Evolutionary conservation across 805 yeast genomes (phyloP), one percentile per base, ranked within the genome.

Genomic region (Candida ascalaphidarum): DNA sequence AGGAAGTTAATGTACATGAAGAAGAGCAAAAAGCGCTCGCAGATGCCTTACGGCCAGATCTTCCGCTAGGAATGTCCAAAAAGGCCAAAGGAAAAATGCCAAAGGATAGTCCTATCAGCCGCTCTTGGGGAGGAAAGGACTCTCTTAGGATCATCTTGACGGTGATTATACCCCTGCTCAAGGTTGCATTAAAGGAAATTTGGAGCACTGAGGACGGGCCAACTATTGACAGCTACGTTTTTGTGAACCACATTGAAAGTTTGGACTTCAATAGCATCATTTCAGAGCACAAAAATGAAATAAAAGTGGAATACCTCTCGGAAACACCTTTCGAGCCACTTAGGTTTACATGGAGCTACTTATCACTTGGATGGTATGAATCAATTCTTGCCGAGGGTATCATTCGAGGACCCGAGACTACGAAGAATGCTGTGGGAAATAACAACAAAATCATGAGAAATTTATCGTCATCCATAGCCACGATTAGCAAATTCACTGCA

Each of bases 331-430:
- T 72, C 5, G 52, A 52, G 17, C 41, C 67, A 3, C 55, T 79
- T 36, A 59, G 48, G 33, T 78, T 82, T 39, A 48, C 55, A 4
- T 83, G 94, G 94, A 67, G 71, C 22, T 57, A 56, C 29, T 44
- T 64, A 14, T 74, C 83, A 0, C 54, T 81, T 14, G 88, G 86
- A 0, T 83, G 94, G 94, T 82, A 82, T 50, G 63, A 68, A 22
- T 67, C 81, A n/a, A n/a, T n/a, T n/a, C n/a, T n/a, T n/a, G n/a
- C n/a, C n/a, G n/a, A n/a, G n/a, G n/a, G n/a, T n/a, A n/a, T n/a
- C n/a, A n/a, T n/a, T n/a, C n/a, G n/a, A n/a, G n/a, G n/a, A 7
- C 13, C 29, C 3, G 44, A 39, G 14, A 20, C 21, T 3, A 17
- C 39, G 11, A 22, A 29, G 13, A 3, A 14, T 5, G 30, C 17